Conservation (phyloP, 1,284 basidiomycete genomes). For the Neolentinus lepideus region DNA sequence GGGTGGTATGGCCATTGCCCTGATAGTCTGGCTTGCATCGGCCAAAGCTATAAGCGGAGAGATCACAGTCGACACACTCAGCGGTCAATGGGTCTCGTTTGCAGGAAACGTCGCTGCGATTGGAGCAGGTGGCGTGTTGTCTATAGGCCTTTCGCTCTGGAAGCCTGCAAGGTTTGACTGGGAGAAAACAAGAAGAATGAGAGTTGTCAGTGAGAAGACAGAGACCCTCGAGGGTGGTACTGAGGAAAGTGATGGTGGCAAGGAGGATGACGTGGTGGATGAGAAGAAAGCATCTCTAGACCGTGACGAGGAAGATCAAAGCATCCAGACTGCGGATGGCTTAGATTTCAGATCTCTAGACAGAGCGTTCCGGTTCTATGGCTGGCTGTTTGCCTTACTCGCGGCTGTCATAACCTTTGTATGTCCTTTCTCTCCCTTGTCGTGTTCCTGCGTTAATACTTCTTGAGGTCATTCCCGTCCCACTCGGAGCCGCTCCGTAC, state of each 20-base stretch:
- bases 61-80: constrained; percentile 30
- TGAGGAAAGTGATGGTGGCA: no score
- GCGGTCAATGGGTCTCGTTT: constrained; percentile 25
- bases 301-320: neutral
- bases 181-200: constrained; percentile 14
- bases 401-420: constrained; percentile 17
- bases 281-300: no score
- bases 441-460: no score
- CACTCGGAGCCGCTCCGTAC: constrained; percentile 12
- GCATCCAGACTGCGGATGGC: constrained; percentile 6
- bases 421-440: constrained; percentile 3
- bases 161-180: constrained; percentile 35
- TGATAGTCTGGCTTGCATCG: constrained; percentile 40
- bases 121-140: constrained; percentile 37
- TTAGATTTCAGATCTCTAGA: constrained; percentile 13
- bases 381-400: constrained; percentile 10
- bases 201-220: constrained; percentile 5
- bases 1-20: constrained; percentile 34
- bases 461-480: constrained; percentile 13
- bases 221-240: neutral
- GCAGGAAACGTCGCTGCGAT: constrained; percentile 41
- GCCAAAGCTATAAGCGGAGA: constrained; percentile 29
- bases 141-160: constrained; percentile 28
- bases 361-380: constrained; percentile 14
- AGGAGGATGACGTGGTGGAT: no score